phyloP scores from a whole-genome alignment of 2,329 filamentous ascomycete species.

The Pseudopithomyces maydicus region DNA sequence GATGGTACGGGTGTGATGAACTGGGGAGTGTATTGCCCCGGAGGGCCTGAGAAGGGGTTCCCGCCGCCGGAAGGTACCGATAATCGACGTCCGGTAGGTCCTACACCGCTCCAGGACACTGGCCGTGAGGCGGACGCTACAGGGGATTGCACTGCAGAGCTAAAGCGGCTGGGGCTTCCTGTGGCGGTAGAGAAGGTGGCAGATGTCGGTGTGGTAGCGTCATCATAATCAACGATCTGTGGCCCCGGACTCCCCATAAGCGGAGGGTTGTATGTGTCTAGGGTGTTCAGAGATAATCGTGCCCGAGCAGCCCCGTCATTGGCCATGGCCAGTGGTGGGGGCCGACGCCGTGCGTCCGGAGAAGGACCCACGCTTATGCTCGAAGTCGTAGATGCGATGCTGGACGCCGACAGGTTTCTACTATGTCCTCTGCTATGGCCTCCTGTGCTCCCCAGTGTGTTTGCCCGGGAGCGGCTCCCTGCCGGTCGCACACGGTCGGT shows the following conservation, averaged over 20 bases:
- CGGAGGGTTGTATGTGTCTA: conserved; percentile 69
- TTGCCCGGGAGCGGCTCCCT: conserved; percentile 73
- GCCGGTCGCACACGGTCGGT: conserved; percentile 82
- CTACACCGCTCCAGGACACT: conserved; percentile 73
- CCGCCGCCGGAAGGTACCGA: conserved; percentile 77
- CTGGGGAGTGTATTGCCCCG: conserved; percentile 63
- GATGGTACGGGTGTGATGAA: conserved; percentile 61
- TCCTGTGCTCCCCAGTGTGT: conserved; percentile 75
- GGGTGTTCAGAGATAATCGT: conserved; percentile 58
- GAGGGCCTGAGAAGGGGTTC: conserved; percentile 74
- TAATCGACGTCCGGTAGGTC: conserved; percentile 73
- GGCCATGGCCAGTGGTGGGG: conserved; percentile 82
- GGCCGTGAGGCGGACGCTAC: conserved; percentile 70
- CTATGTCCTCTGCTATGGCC: conserved; percentile 78
- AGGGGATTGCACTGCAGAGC: conserved; percentile 72
- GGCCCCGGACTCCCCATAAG: conserved; percentile 65
- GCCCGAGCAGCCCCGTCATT: conserved; percentile 66
- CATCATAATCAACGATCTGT: conserved; percentile 69
- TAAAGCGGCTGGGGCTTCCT: conserved; percentile 74
- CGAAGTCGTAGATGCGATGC: conserved; percentile 77
- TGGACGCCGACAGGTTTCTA: conserved; percentile 84
- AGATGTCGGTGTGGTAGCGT: conserved; percentile 82
- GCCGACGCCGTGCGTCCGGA: conserved; percentile 67
- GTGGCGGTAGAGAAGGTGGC: conserved; percentile 78
- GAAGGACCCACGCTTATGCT: conserved; percentile 60